phyloP scores from a whole-genome alignment of 2,329 filamentous ascomycete species.

The Aspergillus vadensis region DNA sequence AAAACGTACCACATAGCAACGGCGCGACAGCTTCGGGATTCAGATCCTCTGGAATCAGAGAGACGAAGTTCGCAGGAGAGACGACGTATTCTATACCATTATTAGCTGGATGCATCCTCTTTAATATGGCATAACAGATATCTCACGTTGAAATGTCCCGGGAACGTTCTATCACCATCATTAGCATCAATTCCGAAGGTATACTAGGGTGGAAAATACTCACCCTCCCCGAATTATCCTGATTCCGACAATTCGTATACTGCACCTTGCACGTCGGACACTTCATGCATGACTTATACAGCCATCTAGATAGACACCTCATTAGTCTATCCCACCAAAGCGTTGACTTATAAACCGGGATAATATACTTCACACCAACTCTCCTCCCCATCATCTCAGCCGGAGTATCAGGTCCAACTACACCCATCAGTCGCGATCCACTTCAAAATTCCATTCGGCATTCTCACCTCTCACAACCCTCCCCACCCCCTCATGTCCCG shows the following conservation, averaged over 20 bases:
- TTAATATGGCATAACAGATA: accelerated
- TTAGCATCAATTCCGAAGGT: too few relatives aligned
- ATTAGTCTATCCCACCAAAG: background rate
- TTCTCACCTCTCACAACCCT: conserved; percentile 27
- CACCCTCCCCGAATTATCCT: conserved; percentile 15
- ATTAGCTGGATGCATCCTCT: background rate
- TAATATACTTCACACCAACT: background rate
- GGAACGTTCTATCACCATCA: conserved; percentile 10
- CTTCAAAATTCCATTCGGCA: background rate
- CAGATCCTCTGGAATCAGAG: conserved; percentile 10
- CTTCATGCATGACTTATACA: conserved; percentile 15
- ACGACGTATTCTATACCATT: conserved; percentile 13
- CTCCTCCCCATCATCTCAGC: background rate
- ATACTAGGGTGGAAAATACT: too few relatives aligned
- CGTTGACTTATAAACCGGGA: background rate
- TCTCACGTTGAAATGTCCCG: conserved; percentile 16
- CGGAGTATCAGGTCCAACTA: background rate
- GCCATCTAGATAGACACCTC: conserved; percentile 8
- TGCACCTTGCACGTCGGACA: conserved; percentile 15
- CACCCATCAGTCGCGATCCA: background rate
- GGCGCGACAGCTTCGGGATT: conserved; percentile 12
- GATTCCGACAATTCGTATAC: conserved; percentile 17
- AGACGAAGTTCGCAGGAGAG: conserved; percentile 13
- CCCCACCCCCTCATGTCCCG: conserved; percentile 45
- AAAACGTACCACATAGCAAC: conserved; percentile 14